phyloP scores from a whole-genome alignment of 2,329 filamentous ascomycete genomes.

The Cytospora piceicola region DNA sequence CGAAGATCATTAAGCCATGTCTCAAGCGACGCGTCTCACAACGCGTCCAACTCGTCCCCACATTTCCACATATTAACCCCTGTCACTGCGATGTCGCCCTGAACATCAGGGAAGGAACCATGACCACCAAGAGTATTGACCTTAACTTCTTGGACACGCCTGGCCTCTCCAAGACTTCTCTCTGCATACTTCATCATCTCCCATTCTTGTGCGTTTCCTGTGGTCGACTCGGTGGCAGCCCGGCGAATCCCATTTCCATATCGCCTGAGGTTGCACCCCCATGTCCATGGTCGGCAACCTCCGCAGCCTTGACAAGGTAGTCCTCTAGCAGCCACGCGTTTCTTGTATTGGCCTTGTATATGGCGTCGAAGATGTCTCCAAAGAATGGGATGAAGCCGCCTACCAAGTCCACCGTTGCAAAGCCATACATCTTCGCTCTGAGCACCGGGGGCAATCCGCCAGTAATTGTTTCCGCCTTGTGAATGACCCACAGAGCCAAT shows the following conservation, averaged over 20 bases:
- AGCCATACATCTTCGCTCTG: slow-evolving; percentile 75
- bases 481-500: slow-evolving; percentile 72
- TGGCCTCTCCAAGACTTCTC: not conserved
- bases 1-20: slow-evolving; percentile 18
- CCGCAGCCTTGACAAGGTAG: slow-evolving; percentile 70
- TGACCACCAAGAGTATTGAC: not conserved
- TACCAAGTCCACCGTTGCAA: slow-evolving; percentile 74
- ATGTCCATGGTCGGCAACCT: slow-evolving; percentile 46
- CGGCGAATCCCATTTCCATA: not conserved
- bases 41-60: slow-evolving; percentile 5
- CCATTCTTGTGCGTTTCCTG: not conserved
- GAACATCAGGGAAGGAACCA: not conserved
- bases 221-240: not conserved
- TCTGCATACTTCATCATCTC: not conserved
- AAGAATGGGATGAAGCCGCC: slow-evolving; percentile 75
- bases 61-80: slow-evolving; percentile 7
- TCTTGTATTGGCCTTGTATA: slow-evolving; percentile 75
- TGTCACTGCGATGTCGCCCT: slow-evolving; percentile 19
- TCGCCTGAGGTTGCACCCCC: slow-evolving; percentile 20
- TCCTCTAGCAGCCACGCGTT: slow-evolving; percentile 73
- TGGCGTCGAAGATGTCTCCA: slow-evolving; percentile 75
- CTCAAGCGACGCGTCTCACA: slow-evolving; percentile 17
- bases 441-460: slow-evolving; percentile 70
- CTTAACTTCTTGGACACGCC: not conserved
- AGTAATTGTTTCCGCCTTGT: slow-evolving; percentile 72